Evolutionary conservation across 768 basidiomycete genomes (phyloP).

Genomic region (Russula sp.): DNA sequence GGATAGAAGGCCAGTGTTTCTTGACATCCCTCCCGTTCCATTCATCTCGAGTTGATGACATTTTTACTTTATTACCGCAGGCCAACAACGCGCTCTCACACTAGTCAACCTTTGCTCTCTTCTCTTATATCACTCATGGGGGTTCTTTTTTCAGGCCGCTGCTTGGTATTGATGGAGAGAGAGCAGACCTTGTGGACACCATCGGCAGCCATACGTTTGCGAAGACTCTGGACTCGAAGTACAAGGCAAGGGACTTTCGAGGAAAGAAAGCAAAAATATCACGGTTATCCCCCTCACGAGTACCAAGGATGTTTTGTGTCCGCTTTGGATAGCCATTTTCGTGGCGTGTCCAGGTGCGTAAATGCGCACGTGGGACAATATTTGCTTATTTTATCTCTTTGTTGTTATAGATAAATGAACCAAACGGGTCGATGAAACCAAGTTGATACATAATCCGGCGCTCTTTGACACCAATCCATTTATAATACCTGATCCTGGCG

Average conservation of each 20-base stretch:
- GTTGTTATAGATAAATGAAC: slow-evolving; percentile 40
- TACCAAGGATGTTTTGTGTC: slow-evolving; percentile 75
- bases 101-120: slow-evolving; percentile 52
- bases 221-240: slow-evolving; percentile 82
- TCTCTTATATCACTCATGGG: slow-evolving; percentile 1
- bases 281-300: slow-evolving; percentile 75
- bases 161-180: slow-evolving; percentile 63
- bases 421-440: slow-evolving; percentile 37
- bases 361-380: not conserved
- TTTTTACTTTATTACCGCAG: slow-evolving; percentile 36
- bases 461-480: slow-evolving; percentile 32
- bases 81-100: slow-evolving; percentile 61
- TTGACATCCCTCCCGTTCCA: no score
- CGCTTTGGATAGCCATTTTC: slow-evolving; percentile 72
- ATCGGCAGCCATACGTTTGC: slow-evolving; percentile 85
- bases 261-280: slow-evolving; percentile 63
- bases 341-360: slow-evolving; percentile 66
- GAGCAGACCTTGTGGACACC: slow-evolving; percentile 76
- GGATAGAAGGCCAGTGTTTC: slow-evolving; percentile 60
- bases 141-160: slow-evolving; percentile 52
- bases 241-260: slow-evolving; percentile 71
- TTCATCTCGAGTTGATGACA: not conserved
- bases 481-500: not conserved
- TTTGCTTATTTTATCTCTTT: not conserved
- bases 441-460: slow-evolving; percentile 33